These are phyloP conservation scores for Begonia peltatifolia DNA, from an alignment of 306 rosid species.

Conservation along the genomic window DNA sequence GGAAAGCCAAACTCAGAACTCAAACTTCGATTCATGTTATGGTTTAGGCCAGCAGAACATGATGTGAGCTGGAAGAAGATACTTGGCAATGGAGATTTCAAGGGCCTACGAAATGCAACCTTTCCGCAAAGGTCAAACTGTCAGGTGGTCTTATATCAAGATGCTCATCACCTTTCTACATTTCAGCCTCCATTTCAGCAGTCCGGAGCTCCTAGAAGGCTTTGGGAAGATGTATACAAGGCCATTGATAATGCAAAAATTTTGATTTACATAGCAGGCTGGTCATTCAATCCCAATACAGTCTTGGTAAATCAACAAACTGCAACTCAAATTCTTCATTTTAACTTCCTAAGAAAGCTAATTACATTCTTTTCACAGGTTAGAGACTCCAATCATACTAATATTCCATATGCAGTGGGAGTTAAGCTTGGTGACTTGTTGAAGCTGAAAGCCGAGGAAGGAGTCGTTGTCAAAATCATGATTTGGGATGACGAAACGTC, in stretches of 20 bases:
- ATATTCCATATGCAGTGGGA: slow-evolving; percentile 68
- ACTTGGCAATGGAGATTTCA: slow-evolving; percentile 37
- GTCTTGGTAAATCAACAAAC: slow-evolving; percentile 42
- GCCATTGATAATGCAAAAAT: slow-evolving; percentile 77
- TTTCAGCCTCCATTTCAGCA: slow-evolving; percentile 51
- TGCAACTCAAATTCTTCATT: slow-evolving; percentile 1
- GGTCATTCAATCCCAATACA: slow-evolving; percentile 84
- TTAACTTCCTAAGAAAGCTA: background rate
- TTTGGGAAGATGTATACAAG: slow-evolving; percentile 88
- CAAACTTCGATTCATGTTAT: slow-evolving; percentile 52
- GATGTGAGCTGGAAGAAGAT: slow-evolving; percentile 60
- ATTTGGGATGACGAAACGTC: slow-evolving; percentile 95
- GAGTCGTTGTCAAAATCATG: slow-evolving; percentile 79
- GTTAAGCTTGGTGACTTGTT: slow-evolving; percentile 70
- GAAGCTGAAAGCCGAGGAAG: slow-evolving; percentile 84
- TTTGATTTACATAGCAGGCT: slow-evolving; percentile 79
- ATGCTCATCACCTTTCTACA: slow-evolving; percentile 61
- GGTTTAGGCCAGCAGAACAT: slow-evolving; percentile 68
- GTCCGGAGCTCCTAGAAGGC: slow-evolving; percentile 43
- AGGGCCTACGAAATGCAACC: slow-evolving; percentile 52
- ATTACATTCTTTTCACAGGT: slow-evolving; percentile 35
- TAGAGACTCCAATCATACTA: slow-evolving; percentile 51
- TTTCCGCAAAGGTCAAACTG: slow-evolving; percentile 70
- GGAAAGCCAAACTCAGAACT: slow-evolving; percentile 53
- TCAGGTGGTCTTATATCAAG: slow-evolving; percentile 80